phyloP scores from a whole-genome alignment of 2,329 filamentous ascomycete species.

The Chaetomium olivaceum region DNA sequence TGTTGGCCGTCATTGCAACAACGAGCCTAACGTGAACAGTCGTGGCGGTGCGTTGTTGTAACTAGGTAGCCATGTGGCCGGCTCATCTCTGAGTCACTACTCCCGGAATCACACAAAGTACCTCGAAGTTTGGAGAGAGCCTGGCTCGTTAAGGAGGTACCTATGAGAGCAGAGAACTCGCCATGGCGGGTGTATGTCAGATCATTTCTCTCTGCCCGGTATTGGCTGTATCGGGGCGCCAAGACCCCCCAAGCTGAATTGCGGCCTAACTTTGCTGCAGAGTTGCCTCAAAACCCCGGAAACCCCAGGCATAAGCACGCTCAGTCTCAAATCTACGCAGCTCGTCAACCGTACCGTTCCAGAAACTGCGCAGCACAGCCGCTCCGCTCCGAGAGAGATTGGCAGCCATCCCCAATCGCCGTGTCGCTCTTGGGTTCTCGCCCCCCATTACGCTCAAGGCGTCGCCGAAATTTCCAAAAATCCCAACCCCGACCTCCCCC shows the following conservation, averaged over 20 bases:
- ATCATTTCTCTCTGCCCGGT: background rate
- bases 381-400: conserved; percentile 29
- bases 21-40: background rate
- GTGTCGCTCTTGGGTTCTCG: conserved; percentile 32
- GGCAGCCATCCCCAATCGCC: conserved; percentile 34
- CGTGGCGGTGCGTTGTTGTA: conserved; percentile 6
- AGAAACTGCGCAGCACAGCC: conserved; percentile 33
- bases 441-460: conserved; percentile 34
- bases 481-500: conserved; percentile 31
- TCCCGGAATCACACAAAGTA: background rate
- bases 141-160: background rate
- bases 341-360: conserved; percentile 24
- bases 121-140: background rate
- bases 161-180: background rate
- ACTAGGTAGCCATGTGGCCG: background rate
- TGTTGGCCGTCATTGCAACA: background rate
- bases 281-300: conserved; percentile 31
- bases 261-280: conserved; percentile 31
- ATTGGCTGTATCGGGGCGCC: conserved; percentile 27
- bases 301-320: conserved; percentile 23
- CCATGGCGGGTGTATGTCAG: background rate
- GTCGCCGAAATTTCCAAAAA: conserved; percentile 36
- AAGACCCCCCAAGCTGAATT: conserved; percentile 28
- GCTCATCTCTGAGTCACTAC: conserved; percentile 1
- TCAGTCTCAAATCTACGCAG: conserved; percentile 35